Evolutionary conservation across 1,284 basidiomycete genomes (phyloP), one percentile per base, ranked within the genome.

Genomic region (Heterobasidion parviporum): DNA sequence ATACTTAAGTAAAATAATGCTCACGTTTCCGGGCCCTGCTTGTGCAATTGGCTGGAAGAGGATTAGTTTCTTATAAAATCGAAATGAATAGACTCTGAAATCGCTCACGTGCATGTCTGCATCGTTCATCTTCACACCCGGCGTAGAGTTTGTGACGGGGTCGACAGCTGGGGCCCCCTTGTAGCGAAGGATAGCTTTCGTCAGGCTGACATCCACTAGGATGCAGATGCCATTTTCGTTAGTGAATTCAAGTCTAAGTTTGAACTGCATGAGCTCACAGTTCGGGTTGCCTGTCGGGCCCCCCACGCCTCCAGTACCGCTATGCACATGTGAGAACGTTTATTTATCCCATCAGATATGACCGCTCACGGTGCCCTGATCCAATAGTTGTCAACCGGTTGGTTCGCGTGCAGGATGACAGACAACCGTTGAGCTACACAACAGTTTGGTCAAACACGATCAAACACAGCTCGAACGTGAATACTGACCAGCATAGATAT

Each of bases 341-440:
- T 26, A 0, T 26, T 26, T 26, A 6, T 26, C 26, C 26, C 26
- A 6, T 26, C 26, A 26, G 26, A 6, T 26, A 26, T 26, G 26
- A 26, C 4, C 26, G 26, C 26, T 26, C 26, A 16, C 12, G 41
- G 41, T 14, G 41, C 41, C 12, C 41, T 14, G 41, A 44, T 44
- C 41, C 80, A 79, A 57, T 80, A 81, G 57, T 78, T 81, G 0
- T 52, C 64, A 46, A 66, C 44, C 0, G 61, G 38, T 51, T 71
- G 64, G 54, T 70, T 52, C 14, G 74, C 71, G 1, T 63, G 61
- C 3, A 76, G 59, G 38, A 72, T 63, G 10, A 72, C 62, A 0
- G 72, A 74, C 61, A 68, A 74, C 15, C 68, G 71, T 59, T 77
- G 72, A 20, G 70, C 79, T 65, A 34, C 16, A 16, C 26, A 6